phyloP scores from a whole-genome alignment of 73 alveolate genomes.

The Durusdinium trenchii region DNA sequence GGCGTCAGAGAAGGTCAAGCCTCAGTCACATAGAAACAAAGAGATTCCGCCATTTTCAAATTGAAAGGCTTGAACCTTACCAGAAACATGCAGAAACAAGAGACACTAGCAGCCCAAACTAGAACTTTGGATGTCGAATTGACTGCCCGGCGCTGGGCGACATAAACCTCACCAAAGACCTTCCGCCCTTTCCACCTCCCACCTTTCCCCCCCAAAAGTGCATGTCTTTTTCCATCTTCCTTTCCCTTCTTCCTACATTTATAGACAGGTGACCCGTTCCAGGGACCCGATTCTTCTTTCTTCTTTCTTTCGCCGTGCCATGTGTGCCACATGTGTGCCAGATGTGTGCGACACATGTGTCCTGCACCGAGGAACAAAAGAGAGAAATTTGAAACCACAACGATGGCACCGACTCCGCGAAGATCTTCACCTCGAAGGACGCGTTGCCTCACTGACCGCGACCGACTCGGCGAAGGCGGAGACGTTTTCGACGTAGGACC shows the following conservation, averaged over 20 bases:
- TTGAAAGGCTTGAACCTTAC: not conserved
- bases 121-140: too few species aligned
- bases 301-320: not conserved
- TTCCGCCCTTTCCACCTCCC: too few species aligned
- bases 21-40: not conserved
- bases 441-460: constrained; percentile 64
- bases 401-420: constrained; percentile 67
- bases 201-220: too few species aligned
- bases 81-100: not conserved
- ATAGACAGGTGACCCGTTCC: not conserved
- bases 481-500: too few species aligned
- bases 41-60: not conserved
- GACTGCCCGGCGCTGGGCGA: too few species aligned
- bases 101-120: too few species aligned
- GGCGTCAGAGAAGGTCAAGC: constrained; percentile 39
- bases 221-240: too few species aligned
- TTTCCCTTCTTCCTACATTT: too few species aligned
- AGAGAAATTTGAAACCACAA: constrained; percentile 78
- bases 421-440: constrained; percentile 61
- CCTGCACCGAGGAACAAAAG: constrained; percentile 7
- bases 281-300: not conserved
- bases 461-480: too few species aligned
- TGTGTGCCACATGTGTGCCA: not conserved
- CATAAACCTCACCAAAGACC: too few species aligned
- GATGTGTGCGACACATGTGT: not conserved